Conservation (phyloP, 1,284 basidiomycete species). For the Agroathelia rolfsii region DNA sequence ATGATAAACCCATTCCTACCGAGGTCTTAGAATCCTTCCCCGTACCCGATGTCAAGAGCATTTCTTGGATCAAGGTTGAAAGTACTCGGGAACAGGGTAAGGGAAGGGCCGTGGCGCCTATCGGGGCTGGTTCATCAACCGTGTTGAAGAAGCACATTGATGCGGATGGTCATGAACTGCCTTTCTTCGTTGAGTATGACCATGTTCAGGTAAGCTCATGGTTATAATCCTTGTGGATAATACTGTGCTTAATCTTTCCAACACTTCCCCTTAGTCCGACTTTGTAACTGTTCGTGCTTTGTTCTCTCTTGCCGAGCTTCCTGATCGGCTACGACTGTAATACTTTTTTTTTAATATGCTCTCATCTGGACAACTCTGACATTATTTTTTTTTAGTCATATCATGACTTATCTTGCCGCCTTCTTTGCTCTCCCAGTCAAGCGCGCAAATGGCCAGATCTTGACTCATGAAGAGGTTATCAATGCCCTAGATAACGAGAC, state of each 20-base stretch:
- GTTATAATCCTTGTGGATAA: slow-evolving; percentile 5
- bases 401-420: slow-evolving; percentile 76
- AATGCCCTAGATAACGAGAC: slow-evolving; percentile 88
- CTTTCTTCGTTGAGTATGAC: slow-evolving; percentile 91
- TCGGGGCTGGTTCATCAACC: slow-evolving; percentile 18
- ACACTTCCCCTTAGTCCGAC: slow-evolving; percentile 58
- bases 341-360: slow-evolving; percentile 20
- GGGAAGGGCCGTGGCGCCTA: slow-evolving; percentile 25
- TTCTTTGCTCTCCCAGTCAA: slow-evolving; percentile 88
- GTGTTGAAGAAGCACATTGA: slow-evolving; percentile 60
- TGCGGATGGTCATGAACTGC: slow-evolving; percentile 56
- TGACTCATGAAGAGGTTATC: slow-evolving; percentile 87
- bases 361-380: slow-evolving; percentile 7
- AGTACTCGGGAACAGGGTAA: slow-evolving; percentile 58
- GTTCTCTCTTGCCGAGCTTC: slow-evolving; percentile 67
- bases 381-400: slow-evolving; percentile 38
- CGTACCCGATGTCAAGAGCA: slow-evolving; percentile 80
- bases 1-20: slow-evolving; percentile 76
- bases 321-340: slow-evolving; percentile 68
- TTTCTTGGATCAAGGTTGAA: slow-evolving; percentile 92
- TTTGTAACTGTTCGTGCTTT: slow-evolving; percentile 81
- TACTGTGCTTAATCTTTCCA: slow-evolving; percentile 2
- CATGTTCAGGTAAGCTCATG: slow-evolving; percentile 73
- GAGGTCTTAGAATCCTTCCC: slow-evolving; percentile 79
- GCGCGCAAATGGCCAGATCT: slow-evolving; percentile 54